Evolutionary conservation across 139 green algal genomes (phyloP), one percentile per base, ranked within the genome.

Genomic region (Tetradesmus obliquus): DNA sequence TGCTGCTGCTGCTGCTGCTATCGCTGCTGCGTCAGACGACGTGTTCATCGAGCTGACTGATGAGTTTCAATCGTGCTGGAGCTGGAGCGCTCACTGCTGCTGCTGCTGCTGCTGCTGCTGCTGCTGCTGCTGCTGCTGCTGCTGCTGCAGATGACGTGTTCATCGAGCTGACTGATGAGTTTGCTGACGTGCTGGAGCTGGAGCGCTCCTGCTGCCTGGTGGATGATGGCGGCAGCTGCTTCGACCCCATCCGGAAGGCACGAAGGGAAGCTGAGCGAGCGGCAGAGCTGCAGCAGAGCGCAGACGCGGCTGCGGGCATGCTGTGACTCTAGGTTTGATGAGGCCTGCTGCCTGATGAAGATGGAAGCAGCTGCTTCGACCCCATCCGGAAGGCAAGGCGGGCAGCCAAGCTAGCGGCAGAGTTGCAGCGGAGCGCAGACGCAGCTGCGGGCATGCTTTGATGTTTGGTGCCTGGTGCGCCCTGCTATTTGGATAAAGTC

Each of bases 141-240:
- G 80, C 45, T 55, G 2, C 24, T 74, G 55, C 82, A 87, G 80
- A 85, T 22, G 80, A 89, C 84, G 84, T 89, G 60, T 89, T 89
- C 24, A n/a, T 89, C 1, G 58, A 89, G 62, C 69, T 92, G 62
- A 79, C 89, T 54, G 32, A 15, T 10, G 89, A 92, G 89, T 92
- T 92, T 62, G 12, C n/a, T 51, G 89, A 92, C 3, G 60, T 90
- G 45, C 71, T 90, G 9, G 76, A 91, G 3, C 57, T 91, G 22
- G 88, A 24, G 8, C 88, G 4, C 12, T 17, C n/a, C 13, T 32
- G 7, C 8, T 2, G 2, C 22, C 55, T 53, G 17, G 15, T 79
- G 12, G 32, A 87, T 19, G 88, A 90, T 55, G 53, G 32, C 71
- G 72, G 72, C 71, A 45, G 7, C 9, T 90, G 86, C 71, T 90